Evolutionary conservation across 805 yeast species (phyloP), one percentile per base, ranked within the genome.

Genomic region (Blastobotrys attinorum): DNA sequence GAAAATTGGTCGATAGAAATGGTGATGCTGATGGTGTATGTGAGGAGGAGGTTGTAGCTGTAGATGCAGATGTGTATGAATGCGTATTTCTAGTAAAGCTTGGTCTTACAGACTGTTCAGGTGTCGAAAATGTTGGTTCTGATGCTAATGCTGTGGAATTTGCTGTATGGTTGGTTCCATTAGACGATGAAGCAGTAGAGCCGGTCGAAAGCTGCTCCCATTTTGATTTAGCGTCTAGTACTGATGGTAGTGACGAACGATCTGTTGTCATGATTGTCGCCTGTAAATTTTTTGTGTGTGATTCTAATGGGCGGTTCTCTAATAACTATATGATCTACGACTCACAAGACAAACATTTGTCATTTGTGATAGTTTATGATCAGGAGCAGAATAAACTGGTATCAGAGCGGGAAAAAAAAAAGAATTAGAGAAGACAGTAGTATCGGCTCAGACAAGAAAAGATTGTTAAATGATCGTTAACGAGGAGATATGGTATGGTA

Each of bases 191-290:
- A 11, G 7, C 27, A 17, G 15, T 39, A 37, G 45, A 15, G n/a
- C 39, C 47, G 18, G 36, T 31, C 11, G 52, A 35, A 40, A 53
- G 22, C 38, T 44, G 42, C 31, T 51, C 54, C 53, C 53, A 53
- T 31, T 36, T 45, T 2, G 54, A 44, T 40, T 45, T 16, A 3
- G 39, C 48, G 29, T 50, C 48, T 16, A 43, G 39, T 5, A 53
- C 56, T 4, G 56, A 53, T 17, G 53, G 54, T 20, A 53, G 47
- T 10, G 54, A 45, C 8, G 52, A 39, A 15, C 48, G 43, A 32
- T 53, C 56, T 13, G 48, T 47, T n/a, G 49, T 22, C 39, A 37
- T 37, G 17, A 4, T 31, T 5, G n/a, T n/a, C n/a, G n/a, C n/a
- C n/a, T 31, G 33, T 5, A 15, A n/a, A n/a, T 8, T 31, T 4